phyloP scores from a whole-genome alignment of 345 rosid genomes.

The Eucalyptus microcorys region DNA sequence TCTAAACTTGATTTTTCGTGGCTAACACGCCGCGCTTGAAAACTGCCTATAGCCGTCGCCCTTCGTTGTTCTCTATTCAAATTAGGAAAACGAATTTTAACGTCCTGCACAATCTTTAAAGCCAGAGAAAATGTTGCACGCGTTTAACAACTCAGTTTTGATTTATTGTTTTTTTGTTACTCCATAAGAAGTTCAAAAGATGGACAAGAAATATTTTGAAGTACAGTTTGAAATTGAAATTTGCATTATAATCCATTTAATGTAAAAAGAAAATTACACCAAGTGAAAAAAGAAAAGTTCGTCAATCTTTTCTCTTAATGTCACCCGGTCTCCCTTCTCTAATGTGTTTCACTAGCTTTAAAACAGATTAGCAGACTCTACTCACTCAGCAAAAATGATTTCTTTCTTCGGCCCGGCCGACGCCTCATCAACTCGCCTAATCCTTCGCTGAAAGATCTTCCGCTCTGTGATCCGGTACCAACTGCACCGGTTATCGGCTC shows the following conservation, averaged over 20 bases:
- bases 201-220: not conserved
- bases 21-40: not conserved
- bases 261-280: not conserved
- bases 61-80: not conserved
- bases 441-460: not conserved
- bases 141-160: not conserved
- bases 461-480: not conserved
- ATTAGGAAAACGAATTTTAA: not conserved
- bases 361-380: not conserved
- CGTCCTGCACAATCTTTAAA: not conserved
- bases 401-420: not conserved
- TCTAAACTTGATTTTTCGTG: not conserved
- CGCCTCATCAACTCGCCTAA: not conserved
- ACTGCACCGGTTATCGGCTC: not conserved
- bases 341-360: not conserved
- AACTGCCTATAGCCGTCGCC: not conserved
- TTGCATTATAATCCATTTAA: not conserved
- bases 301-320: not conserved
- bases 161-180: not conserved
- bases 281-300: not conserved
- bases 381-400: not conserved
- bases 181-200: not conserved
- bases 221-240: not conserved
- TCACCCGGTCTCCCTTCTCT: not conserved
- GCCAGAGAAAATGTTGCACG: not conserved